phyloP scores from a whole-genome alignment of 805 yeast genomes.

The Suhomyces faveliae region DNA sequence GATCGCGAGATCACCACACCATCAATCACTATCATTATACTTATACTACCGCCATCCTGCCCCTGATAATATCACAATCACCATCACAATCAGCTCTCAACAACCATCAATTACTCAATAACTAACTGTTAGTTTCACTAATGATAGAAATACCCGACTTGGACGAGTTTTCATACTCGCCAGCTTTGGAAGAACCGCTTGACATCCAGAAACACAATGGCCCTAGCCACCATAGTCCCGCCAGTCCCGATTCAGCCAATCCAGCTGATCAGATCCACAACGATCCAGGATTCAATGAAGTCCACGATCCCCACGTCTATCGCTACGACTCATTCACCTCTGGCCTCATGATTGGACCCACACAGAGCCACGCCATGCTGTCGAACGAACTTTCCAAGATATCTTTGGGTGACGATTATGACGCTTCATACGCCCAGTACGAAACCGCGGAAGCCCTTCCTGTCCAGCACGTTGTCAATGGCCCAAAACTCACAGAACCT shows the following conservation, averaged over 20 bases:
- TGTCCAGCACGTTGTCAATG: neutral
- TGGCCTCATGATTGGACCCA: constrained; percentile 2
- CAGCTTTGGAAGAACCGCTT: constrained; percentile 5
- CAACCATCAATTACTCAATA: no score
- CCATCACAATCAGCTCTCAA: no score
- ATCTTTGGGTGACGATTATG: neutral
- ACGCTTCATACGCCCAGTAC: constrained; percentile 3
- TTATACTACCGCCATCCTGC: no score
- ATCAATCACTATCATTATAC: no score
- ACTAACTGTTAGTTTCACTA: no score
- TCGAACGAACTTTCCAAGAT: constrained; percentile 7
- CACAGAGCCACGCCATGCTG: neutral
- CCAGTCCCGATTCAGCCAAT: neutral
- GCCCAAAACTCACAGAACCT: neutral
- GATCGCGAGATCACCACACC: no score
- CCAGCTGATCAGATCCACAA: constrained; percentile 7
- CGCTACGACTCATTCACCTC: neutral
- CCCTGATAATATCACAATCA: no score
- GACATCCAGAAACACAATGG: neutral
- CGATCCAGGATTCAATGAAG: constrained; percentile 5
- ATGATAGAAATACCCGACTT: constrained; percentile 48
- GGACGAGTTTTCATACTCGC: constrained; percentile 24
- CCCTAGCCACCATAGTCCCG: neutral
- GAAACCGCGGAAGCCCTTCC: constrained; percentile 4
- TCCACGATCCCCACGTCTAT: constrained; percentile 4